Evolutionary conservation across 78 protist species (phyloP), one percentile per base, ranked within the genome.

Genomic region (Parvularia atlantis): DNA sequence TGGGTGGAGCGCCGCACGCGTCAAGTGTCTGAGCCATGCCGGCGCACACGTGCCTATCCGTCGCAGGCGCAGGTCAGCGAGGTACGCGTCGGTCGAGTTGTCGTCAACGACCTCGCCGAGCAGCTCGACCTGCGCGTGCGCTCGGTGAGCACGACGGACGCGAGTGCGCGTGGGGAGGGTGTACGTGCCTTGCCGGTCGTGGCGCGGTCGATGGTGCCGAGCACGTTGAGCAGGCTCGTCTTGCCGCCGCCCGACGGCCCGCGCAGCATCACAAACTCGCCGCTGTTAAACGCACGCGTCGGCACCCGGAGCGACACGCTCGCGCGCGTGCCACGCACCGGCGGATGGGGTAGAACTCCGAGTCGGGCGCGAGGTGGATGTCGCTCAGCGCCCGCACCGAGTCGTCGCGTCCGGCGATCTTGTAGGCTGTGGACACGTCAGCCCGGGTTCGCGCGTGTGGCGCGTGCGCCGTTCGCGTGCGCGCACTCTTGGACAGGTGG

Each of bases 181-280:
- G n/a, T n/a, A n/a, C n/a, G n/a, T n/a, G n/a, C n/a, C n/a, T n/a
- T n/a, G n/a, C n/a, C n/a, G n/a, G n/a, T 90, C n/a, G n/a, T 79
- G 2, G 90, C 77, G 59, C 54, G 31, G 63, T 93, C 97, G 22
- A 93, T 65, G 40, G 96, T 89, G 31, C 97, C 97, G 33, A 93
- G 33, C 31, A 91, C 26, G 69, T 93, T 91, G 22, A 91, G 66
- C 48, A 91, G 68, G 1, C 89, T 83, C 52, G 97, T 93, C 72
- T 93, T 93, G 41, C 97, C 97, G 46, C 97, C 95, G 14, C 97
- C 97, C 0, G 87, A 75, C 11, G 97, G 97, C 26, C 97, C 97
- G 28, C 95, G 69, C 37, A 93, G 78, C 89, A 89, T 85, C 48
- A 92, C 75, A 53, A 92, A 92, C 72, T 92, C 96, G 10, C 96